phyloP scores from a whole-genome alignment of 441 rosid genomes.

The Eruca vesicaria region DNA sequence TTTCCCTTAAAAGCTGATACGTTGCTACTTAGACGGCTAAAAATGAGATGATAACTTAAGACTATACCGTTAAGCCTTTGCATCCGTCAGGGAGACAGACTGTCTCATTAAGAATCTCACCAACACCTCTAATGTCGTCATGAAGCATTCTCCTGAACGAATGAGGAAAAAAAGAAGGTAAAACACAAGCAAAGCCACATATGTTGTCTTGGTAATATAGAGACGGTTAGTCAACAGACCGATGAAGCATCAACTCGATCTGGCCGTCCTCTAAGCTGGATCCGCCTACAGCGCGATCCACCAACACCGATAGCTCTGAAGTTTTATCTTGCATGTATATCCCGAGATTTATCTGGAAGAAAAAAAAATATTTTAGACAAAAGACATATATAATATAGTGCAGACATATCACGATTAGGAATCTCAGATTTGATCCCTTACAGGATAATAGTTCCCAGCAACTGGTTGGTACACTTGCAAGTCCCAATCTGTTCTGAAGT shows the following conservation, averaged over 20 bases:
- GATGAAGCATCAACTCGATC: conserved; percentile 73
- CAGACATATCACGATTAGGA: conserved; percentile 12
- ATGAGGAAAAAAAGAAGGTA: conserved; percentile 1
- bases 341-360: conserved; percentile 63
- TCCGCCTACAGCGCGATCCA: conserved; percentile 71
- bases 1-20: neutral
- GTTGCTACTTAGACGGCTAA: conserved; percentile 4
- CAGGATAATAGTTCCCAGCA: conserved; percentile 80
- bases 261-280: conserved; percentile 71
- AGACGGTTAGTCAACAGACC: conserved; percentile 38
- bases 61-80: conserved; percentile 65
- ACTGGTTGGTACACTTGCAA: conserved; percentile 69
- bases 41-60: conserved; percentile 20
- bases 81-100: conserved; percentile 60
- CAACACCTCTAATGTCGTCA: conserved; percentile 73
- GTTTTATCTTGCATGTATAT: conserved; percentile 56
- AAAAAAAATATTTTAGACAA: neutral
- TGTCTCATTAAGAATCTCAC: conserved; percentile 69
- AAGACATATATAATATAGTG: conserved; percentile 14
- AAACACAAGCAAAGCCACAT: conserved; percentile 19
- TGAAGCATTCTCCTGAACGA: conserved; percentile 56
- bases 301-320: conserved; percentile 64
- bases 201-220: neutral
- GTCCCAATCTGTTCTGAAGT: conserved; percentile 68
- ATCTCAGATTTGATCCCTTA: conserved; percentile 34